Conservation (phyloP, 1,139 yeast species). For the Arxiozyma heterogenica region DNA sequence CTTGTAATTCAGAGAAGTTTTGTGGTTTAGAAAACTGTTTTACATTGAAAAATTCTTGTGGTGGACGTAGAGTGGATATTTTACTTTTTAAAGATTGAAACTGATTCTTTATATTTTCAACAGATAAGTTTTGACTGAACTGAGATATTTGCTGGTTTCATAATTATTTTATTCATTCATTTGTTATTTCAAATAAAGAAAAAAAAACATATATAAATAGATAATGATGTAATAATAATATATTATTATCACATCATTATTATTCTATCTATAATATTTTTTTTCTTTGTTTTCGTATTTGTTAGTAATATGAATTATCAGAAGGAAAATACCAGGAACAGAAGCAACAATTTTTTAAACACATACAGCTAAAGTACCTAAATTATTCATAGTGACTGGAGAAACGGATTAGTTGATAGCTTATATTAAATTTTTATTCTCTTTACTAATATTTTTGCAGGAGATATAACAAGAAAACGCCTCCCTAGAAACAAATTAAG, state of each 20-base stretch:
- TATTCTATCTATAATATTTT: too few species aligned
- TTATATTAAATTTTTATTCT: background rate
- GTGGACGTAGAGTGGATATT: slow-evolving; percentile 70
- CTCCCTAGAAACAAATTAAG: background rate
- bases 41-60: slow-evolving; percentile 87
- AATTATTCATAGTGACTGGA: background rate
- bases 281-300: too few species aligned
- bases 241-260: too few species aligned
- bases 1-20: slow-evolving; percentile 82
- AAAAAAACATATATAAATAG: too few species aligned
- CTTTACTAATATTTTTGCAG: too few species aligned
- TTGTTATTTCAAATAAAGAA: background rate
- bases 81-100: slow-evolving; percentile 44
- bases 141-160: slow-evolving; percentile 23
- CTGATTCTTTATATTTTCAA: slow-evolving; percentile 27
- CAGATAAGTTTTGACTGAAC: slow-evolving; percentile 25
- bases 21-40: slow-evolving; percentile 85
- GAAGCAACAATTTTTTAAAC: background rate
- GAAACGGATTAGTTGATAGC: background rate
- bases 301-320: background rate
- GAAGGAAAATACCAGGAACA: too few species aligned
- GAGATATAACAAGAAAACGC: background rate
- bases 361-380: background rate
- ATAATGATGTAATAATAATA: too few species aligned
- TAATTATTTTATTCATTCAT: background rate